Percentiles rank a stretch among this genome's conserved stretches.
phyloP scores from a whole-genome alignment of 176 grass and related monocot species.

The Oryza nivara region DNA sequence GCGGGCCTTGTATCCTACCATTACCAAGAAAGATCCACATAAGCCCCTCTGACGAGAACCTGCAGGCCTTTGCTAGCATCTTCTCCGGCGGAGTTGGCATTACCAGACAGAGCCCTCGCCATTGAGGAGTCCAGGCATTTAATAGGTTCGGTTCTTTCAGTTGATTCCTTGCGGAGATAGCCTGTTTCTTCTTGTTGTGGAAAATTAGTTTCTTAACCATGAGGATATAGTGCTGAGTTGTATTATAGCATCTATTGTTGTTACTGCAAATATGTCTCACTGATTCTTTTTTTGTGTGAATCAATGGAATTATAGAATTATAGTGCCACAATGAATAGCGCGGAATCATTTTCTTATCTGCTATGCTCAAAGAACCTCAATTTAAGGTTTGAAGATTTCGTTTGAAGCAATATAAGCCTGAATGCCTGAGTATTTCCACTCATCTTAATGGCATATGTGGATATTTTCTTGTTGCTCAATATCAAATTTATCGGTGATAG shows the following conservation, averaged over 20 bases:
- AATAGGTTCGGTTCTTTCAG: conserved; percentile 47
- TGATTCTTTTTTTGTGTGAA: conserved; percentile 24
- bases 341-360: conserved; percentile 11
- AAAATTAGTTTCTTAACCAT: conserved; percentile 29
- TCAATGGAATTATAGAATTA: conserved; percentile 39
- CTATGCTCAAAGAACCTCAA: conserved; percentile 31
- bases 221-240: conserved; percentile 21
- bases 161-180: conserved; percentile 30
- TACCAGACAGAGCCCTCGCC: conserved; percentile 36
- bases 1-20: conserved; percentile 69
- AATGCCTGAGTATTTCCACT: conserved; percentile 9
- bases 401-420: conserved; percentile 15
- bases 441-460: conserved; percentile 3
- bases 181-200: conserved; percentile 22
- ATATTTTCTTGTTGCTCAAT: conserved; percentile 11
- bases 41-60: conserved; percentile 68
- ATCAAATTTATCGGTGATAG: not conserved
- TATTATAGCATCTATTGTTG: conserved; percentile 42
- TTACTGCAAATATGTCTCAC: conserved; percentile 20
- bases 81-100: conserved; percentile 35
- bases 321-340: not conserved
- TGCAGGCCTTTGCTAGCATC: conserved; percentile 51
- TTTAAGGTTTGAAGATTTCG: not conserved
- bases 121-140: conserved; percentile 23
- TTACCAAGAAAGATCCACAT: conserved; percentile 71